These are phyloP conservation scores for Citrus glauca DNA, from an alignment of 345 rosid species.

Conservation along the genomic window DNA sequence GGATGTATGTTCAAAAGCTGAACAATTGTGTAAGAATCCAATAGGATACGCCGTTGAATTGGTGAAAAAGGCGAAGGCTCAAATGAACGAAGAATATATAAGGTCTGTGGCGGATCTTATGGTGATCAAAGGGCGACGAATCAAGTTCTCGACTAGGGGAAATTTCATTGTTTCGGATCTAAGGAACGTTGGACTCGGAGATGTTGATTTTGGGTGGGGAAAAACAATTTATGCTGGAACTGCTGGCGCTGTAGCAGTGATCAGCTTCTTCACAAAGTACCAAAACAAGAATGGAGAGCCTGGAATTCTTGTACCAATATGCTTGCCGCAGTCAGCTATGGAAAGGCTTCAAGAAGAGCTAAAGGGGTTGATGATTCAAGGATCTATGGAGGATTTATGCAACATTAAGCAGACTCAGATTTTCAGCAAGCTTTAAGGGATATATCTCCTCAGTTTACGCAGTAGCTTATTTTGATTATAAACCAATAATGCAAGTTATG, in stretches of 20 bases:
- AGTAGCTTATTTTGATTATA: too few species aligned
- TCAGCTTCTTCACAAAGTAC: neutral
- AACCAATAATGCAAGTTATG: too few species aligned
- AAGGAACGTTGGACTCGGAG: neutral
- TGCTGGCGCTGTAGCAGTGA: neutral
- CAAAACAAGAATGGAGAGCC: constrained; percentile 9
- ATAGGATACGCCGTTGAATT: constrained; percentile 13
- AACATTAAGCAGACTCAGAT: neutral
- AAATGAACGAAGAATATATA: constrained; percentile 14
- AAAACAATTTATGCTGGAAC: constrained; percentile 16
- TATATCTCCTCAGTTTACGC: neutral
- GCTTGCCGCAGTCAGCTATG: constrained; percentile 20
- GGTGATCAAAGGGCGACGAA: constrained; percentile 19
- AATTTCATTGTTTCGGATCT: neutral
- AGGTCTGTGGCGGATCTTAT: constrained; percentile 1
- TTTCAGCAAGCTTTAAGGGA: neutral
- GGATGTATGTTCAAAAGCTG: constrained; percentile 5
- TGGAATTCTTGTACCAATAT: constrained; percentile 15
- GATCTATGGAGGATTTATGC: neutral
- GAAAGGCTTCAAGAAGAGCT: constrained; percentile 16
- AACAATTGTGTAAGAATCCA: neutral
- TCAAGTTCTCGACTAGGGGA: neutral
- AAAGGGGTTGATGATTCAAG: neutral
- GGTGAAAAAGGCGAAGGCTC: constrained; percentile 13
- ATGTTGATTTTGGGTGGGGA: constrained; percentile 30